Evolutionary conservation across 2,329 filamentous ascomycete species (phyloP), one percentile per base, ranked within the genome.

Genomic region (Aspergillus sp.): DNA sequence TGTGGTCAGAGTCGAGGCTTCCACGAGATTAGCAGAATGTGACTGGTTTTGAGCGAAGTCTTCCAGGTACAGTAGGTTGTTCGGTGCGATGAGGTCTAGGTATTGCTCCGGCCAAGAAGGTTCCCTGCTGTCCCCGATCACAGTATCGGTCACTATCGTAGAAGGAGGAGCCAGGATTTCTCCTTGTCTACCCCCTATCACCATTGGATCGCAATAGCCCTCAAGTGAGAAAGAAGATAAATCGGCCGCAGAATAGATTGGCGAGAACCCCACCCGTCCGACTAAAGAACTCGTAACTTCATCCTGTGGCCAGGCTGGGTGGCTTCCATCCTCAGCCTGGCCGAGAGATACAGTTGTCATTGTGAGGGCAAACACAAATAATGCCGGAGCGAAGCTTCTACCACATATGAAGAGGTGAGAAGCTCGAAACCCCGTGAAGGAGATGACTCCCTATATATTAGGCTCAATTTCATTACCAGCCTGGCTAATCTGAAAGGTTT

Each of bases 101-200:
- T 52, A 52, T 52, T 52, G 49, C 10, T 39, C 27, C 49, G 49
- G 49, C 49, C 49, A 52, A 38, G 30, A 36, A 39, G 49, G 49
- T 52, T 39, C 49, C 25, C 49, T 52, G 49, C 27, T 52, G 49
- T 52, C 10, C 13, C 49, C 49, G 30, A 52, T 52, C 49, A 36
- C 30, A 52, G 49, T 38, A 52, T 52, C 49, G 49, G 49, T 52
- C 49, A 52, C 19, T 38, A 52, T 52, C 49, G 30, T 52, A 52
- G 49, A 23, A 25, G 49, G 30, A 52, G 49, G 49, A 52, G 49
- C 49, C 49, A 52, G 30, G 27, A 25, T 7, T 52, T 52, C 49
- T 52, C 49, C 49, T 52, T 52, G 49, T 38, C 10, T 39, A 52
- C 32, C 30, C 49, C 49, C 49, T 52, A 39, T 23, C 49, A 52